These are phyloP conservation scores for Cercospora canescens DNA, from an alignment of 2,329 filamentous ascomycete genomes.

Conservation along the genomic window DNA sequence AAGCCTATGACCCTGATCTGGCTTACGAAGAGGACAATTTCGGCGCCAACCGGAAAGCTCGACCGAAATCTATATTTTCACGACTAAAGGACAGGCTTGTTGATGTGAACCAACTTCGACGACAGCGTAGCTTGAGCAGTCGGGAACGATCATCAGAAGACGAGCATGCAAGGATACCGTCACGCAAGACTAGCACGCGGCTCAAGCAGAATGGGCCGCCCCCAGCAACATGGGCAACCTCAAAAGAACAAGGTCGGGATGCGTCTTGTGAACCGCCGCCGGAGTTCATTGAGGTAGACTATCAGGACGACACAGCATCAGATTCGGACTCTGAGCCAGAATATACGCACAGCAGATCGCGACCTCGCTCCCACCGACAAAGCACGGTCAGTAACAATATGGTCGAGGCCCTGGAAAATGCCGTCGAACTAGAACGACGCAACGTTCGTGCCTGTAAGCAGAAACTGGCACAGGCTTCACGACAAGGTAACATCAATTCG, in stretches of 20 bases:
- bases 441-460: conserved; percentile 27
- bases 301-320: conserved; percentile 17
- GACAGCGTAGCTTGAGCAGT: conserved; percentile 17
- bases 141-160: conserved; percentile 20
- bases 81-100: conserved; percentile 27
- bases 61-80: conserved; percentile 26
- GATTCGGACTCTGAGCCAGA: conserved; percentile 12
- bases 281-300: conserved; percentile 23
- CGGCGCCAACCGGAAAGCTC: conserved; percentile 4
- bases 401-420: conserved; percentile 25
- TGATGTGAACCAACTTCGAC: conserved; percentile 18
- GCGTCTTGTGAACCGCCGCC: conserved; percentile 8
- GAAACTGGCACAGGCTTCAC: conserved; percentile 29
- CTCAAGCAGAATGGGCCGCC: conserved; percentile 4
- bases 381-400: conserved; percentile 16
- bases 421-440: conserved; percentile 25
- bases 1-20: conserved; percentile 25
- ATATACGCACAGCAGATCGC: conserved; percentile 6
- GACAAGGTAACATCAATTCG: conserved; percentile 24
- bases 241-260: neutral
- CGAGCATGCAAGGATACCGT: conserved; percentile 1
- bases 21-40: conserved; percentile 22
- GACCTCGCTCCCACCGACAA: conserved; percentile 5
- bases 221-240: neutral
- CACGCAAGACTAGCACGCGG: conserved; percentile 17